These are phyloP conservation scores for Colletotrichum costaricense DNA, from an alignment of 2,329 filamentous ascomycete genomes.

Conservation along the genomic window DNA sequence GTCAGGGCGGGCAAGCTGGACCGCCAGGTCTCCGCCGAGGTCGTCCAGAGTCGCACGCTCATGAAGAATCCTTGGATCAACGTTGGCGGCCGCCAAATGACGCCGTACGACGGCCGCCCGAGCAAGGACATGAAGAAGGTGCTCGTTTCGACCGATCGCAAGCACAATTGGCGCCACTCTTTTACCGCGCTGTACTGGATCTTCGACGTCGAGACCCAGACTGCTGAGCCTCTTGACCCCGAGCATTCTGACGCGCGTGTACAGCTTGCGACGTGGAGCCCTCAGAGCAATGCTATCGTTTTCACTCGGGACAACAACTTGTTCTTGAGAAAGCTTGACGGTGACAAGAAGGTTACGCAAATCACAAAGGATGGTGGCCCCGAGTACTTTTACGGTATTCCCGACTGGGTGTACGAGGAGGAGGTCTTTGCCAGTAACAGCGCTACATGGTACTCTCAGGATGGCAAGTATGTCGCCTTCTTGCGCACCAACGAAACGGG, in stretches of 20 bases:
- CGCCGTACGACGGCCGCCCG: constrained; percentile 74
- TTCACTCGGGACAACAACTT: constrained; percentile 94
- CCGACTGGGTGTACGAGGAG: constrained; percentile 92
- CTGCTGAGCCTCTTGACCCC: constrained; percentile 81
- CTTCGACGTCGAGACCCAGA: constrained; percentile 86
- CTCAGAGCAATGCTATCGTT: constrained; percentile 85
- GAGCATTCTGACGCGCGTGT: constrained; percentile 72
- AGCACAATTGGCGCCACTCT: constrained; percentile 91
- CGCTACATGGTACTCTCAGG: constrained; percentile 88
- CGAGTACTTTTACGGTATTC: constrained; percentile 93
- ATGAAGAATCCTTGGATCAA: constrained; percentile 77
- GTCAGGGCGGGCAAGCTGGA: constrained; percentile 62
- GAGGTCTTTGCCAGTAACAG: constrained; percentile 82
- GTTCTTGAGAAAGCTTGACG: constrained; percentile 74
- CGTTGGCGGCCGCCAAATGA: constrained; percentile 65
- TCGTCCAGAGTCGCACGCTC: constrained; percentile 71
- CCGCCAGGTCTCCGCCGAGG: constrained; percentile 42
- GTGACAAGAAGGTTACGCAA: constrained; percentile 68
- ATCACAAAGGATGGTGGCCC: constrained; percentile 89
- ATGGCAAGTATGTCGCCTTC: constrained; percentile 85
- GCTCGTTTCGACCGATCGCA: constrained; percentile 77
- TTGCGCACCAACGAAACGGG: constrained; percentile 88
- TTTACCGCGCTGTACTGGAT: constrained; percentile 90
- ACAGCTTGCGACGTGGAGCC: constrained; percentile 91
- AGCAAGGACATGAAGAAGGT: constrained; percentile 89